These are phyloP conservation scores for Lathyrus sativus DNA, from an alignment of 306 rosid genomes.

Conservation along the genomic window DNA sequence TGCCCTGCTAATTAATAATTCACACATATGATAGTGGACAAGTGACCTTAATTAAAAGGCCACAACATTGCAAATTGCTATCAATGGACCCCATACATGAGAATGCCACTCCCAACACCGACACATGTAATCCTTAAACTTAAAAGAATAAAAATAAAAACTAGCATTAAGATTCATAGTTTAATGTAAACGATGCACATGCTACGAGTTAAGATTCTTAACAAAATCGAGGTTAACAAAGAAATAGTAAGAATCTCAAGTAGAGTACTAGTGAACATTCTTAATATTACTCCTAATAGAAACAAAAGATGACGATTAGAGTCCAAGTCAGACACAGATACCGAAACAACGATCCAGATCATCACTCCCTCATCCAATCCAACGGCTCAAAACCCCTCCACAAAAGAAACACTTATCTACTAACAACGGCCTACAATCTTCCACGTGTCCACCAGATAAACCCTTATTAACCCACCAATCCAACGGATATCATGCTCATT, in stretches of 20 bases:
- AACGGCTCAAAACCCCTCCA: neutral
- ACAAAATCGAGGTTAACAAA: too few relatives aligned
- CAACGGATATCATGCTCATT: conserved; percentile 47
- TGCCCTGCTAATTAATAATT: conserved; percentile 29
- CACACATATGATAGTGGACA: neutral
- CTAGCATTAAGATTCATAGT: neutral
- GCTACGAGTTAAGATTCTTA: too few relatives aligned
- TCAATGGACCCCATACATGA: neutral
- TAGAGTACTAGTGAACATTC: too few relatives aligned
- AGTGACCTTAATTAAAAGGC: neutral
- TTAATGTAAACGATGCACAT: too few relatives aligned
- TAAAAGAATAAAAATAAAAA: too few relatives aligned
- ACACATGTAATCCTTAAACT: neutral
- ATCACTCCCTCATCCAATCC: conserved; percentile 39
- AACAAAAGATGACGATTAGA: too few relatives aligned
- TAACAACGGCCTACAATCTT: conserved; percentile 41
- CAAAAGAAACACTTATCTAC: conserved; percentile 58
- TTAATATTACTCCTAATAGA: too few relatives aligned
- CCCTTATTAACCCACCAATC: conserved; percentile 53
- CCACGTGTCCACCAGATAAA: conserved; percentile 55
- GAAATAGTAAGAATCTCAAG: too few relatives aligned
- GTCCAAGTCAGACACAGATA: conserved; percentile 47
- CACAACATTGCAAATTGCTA: neutral
- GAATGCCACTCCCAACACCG: conserved; percentile 1
- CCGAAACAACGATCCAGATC: conserved; percentile 40